Conservation (phyloP, 2,329 filamentous ascomycete species). For the Xylaria sp. region DNA sequence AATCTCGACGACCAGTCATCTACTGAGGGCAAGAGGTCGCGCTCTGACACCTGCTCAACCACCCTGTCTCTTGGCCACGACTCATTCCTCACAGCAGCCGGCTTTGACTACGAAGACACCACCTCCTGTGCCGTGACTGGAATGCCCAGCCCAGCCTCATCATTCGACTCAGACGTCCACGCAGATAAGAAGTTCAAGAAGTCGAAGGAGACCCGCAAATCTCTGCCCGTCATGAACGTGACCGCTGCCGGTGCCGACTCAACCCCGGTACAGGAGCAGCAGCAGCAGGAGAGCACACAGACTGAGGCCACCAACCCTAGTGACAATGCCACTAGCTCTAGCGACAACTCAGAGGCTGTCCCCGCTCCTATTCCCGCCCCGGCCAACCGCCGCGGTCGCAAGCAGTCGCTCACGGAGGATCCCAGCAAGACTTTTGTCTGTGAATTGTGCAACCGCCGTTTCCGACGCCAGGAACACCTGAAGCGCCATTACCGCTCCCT, state of each 20-base stretch:
- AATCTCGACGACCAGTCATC: constrained; percentile 68
- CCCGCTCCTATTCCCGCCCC: constrained; percentile 63
- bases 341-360: constrained; percentile 60
- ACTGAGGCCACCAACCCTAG: constrained; percentile 52
- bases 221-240: constrained; percentile 58
- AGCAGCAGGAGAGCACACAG: constrained; percentile 54
- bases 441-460: constrained; percentile 94
- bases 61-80: constrained; percentile 78
- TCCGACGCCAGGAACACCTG: constrained; percentile 97
- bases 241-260: constrained; percentile 51
- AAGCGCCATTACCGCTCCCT: constrained; percentile 99
- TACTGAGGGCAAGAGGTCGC: constrained; percentile 75
- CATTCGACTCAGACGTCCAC: constrained; percentile 61
- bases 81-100: constrained; percentile 78
- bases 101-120: constrained; percentile 78
- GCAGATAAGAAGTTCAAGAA: constrained; percentile 69
- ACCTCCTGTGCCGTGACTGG: constrained; percentile 69
- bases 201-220: constrained; percentile 55
- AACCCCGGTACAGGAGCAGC: constrained; percentile 49
- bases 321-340: constrained; percentile 52
- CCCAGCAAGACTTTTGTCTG: constrained; percentile 99
- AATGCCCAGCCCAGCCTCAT: constrained; percentile 71
- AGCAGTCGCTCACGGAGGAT: constrained; percentile 97
- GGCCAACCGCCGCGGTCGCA: constrained; percentile 91
- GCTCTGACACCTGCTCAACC: constrained; percentile 74